Percentiles rank a stretch among this genome's conserved stretches.
These are phyloP conservation scores for Termitomyces titanicus DNA, from an alignment of 768 basidiomycete species.

Conservation along the genomic window DNA sequence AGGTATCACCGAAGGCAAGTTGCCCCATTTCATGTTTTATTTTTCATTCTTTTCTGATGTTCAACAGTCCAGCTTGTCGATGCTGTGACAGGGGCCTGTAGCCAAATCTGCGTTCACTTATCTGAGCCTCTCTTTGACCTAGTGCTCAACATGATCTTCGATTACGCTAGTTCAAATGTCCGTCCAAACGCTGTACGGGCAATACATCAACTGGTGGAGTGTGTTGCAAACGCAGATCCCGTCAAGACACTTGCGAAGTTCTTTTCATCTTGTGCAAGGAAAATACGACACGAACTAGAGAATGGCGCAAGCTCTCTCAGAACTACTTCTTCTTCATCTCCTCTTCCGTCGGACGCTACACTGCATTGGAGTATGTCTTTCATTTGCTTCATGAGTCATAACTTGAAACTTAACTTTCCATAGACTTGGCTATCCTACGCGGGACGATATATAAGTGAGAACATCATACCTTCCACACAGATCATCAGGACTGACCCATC, in stretches of 20 bases:
- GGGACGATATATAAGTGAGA: conserved; percentile 80
- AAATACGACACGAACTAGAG: conserved; percentile 75
- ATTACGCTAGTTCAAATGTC: conserved; percentile 78
- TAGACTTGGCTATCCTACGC: conserved; percentile 71
- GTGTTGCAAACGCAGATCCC: conserved; percentile 78
- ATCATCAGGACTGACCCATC: neutral
- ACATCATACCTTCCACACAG: conserved; percentile 5
- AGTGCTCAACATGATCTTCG: conserved; percentile 78
- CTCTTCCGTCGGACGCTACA: conserved; percentile 77
- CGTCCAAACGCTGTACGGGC: conserved; percentile 84
- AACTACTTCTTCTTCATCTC: conserved; percentile 66
- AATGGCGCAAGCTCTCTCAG: conserved; percentile 76
- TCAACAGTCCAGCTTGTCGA: conserved; percentile 67
- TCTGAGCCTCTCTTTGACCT: conserved; percentile 75
- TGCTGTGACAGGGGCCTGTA: conserved; percentile 71
- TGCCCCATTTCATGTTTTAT: neutral
- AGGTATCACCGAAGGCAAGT: conserved; percentile 59
- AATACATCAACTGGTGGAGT: conserved; percentile 82
- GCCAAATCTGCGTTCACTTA: conserved; percentile 71
- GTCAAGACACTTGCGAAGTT: conserved; percentile 76
- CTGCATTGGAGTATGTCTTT: conserved; percentile 75
- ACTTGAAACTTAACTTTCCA: conserved; percentile 7
- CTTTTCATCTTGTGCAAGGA: conserved; percentile 65
- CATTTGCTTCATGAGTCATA: neutral
- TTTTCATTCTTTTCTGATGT: neutral